These are phyloP conservation scores for Phytophthora europaea DNA, from an alignment of 352 stramenopile species.

Conservation along the genomic window DNA sequence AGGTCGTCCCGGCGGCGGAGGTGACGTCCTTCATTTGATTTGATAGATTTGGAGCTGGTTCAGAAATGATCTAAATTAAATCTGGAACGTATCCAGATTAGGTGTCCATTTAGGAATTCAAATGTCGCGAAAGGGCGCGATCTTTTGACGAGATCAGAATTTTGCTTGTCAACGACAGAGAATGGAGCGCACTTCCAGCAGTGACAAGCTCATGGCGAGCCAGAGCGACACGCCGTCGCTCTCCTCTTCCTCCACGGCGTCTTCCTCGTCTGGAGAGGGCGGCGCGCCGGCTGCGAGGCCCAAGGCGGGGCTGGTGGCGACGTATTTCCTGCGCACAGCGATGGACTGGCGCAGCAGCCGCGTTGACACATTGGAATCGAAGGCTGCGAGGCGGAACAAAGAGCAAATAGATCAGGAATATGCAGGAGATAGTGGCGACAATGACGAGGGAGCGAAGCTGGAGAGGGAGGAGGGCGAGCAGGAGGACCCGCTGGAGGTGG, in stretches of 20 bases:
- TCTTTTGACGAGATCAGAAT: slow-evolving; percentile 8
- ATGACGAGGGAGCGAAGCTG: background rate
- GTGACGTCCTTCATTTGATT: slow-evolving; percentile 19
- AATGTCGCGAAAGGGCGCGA: slow-evolving; percentile 14
- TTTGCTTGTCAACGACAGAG: slow-evolving; percentile 13
- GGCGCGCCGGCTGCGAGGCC: slow-evolving; percentile 1
- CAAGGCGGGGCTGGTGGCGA: slow-evolving; percentile 41
- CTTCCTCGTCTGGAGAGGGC: slow-evolving; percentile 6
- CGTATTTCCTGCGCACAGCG: slow-evolving; percentile 52
- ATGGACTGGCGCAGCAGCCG: slow-evolving; percentile 35
- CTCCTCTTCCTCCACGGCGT: slow-evolving; percentile 11
- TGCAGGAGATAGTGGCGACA: background rate
- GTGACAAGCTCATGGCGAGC: background rate
- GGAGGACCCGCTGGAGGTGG: slow-evolving; percentile 15
- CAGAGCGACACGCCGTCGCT: background rate
- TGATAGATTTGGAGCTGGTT: background rate
- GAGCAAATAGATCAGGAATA: background rate
- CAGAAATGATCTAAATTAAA: background rate
- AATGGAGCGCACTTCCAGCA: slow-evolving; percentile 1
- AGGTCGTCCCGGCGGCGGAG: slow-evolving; percentile 4
- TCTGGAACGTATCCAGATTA: background rate
- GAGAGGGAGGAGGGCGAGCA: background rate
- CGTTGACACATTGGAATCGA: slow-evolving; percentile 1
- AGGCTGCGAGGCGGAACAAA: background rate
- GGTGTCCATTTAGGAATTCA: background rate